Base-by-base conservation (phyloP, 202 grass and related monocot species). In the Cymbopogon flexuosus region DNA sequence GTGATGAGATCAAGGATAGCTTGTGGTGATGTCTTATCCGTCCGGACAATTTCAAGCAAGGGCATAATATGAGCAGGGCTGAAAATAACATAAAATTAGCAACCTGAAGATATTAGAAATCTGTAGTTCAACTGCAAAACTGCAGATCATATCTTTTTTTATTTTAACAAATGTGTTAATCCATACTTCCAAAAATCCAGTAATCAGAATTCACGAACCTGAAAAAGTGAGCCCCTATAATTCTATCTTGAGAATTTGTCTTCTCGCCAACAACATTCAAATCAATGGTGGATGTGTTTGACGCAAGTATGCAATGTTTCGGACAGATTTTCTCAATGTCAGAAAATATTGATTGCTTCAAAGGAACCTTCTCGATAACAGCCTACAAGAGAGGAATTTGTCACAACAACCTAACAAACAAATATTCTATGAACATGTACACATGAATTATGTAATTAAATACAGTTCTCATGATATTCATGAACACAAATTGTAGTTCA, bases 61-160 rank as follows among this genome's bases (percentile, higher is more conserved):
- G 96, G 92, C 96, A 99, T 99, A 65, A 99, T 88, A 85, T 99
- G 96, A 68, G 96, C 96, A 82, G 96, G 96, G 85, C 96, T 99
- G 92, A 45, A 79, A 78, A 84, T 52, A 84, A 70, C 52, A 80
- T 42, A 83, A 35, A 76, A 76, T 94, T 57, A 93, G 82, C 45
- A 56, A n/a, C 9, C 18, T 37, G 5, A 5, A 7, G 62, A 36
- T 74, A 59, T 60, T 68, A 52, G 62, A 71, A 8, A 24, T 72
- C 4, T 49, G 51, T 5, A 58, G 8, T 76, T 79, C 13, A n/a
- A 58, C 52, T 77, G 56, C 35, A 36, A 70, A 65, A 34, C 41
- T 77, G 42, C 21, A 18, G 22, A 41, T 51, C 36, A 58, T 58
- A 5, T 51, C 11, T 18, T 34, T 68, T 9, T 30, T 15, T 47